phyloP scores from a whole-genome alignment of 2,329 filamentous ascomycete genomes.

The Chaetomium sp. region DNA sequence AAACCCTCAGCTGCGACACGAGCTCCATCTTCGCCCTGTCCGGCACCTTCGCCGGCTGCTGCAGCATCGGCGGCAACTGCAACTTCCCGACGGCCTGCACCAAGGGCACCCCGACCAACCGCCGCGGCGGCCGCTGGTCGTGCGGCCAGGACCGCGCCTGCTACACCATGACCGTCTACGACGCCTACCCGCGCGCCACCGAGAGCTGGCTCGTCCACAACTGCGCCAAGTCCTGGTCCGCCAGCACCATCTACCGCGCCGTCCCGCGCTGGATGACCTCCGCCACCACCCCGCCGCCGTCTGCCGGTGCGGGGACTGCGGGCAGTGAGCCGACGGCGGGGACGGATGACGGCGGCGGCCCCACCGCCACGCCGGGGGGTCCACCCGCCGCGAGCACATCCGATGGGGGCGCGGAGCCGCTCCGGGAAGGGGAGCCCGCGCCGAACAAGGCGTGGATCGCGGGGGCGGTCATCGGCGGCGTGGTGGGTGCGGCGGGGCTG shows the following conservation, averaged over 20 bases:
- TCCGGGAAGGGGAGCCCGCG: background rate
- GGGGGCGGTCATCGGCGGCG: background rate
- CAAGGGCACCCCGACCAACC: background rate
- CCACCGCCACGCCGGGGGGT: no score
- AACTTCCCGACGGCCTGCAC: slow-evolving; percentile 6
- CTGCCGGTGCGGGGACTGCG: no score
- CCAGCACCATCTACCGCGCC: slow-evolving; percentile 1
- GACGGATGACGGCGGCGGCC: background rate
- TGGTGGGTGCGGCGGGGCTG: background rate
- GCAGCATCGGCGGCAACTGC: slow-evolving; percentile 9
- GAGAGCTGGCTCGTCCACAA: slow-evolving; percentile 7
- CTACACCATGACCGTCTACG: slow-evolving; percentile 14
- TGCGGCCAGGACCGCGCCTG: background rate
- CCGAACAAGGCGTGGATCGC: slow-evolving; percentile 10
- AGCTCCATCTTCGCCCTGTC: background rate
- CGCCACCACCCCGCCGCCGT: no score
- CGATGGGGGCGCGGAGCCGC: background rate
- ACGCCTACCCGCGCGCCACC: background rate
- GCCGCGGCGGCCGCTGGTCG: background rate
- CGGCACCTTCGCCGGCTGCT: slow-evolving; percentile 7
- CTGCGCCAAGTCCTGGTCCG: background rate
- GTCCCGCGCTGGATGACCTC: background rate
- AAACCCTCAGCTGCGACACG: background rate
- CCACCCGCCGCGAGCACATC: background rate
- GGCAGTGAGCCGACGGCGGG: background rate